Evolutionary conservation across 129 eudicot species (phyloP).

Genomic region (Saussurea involucrata): DNA sequence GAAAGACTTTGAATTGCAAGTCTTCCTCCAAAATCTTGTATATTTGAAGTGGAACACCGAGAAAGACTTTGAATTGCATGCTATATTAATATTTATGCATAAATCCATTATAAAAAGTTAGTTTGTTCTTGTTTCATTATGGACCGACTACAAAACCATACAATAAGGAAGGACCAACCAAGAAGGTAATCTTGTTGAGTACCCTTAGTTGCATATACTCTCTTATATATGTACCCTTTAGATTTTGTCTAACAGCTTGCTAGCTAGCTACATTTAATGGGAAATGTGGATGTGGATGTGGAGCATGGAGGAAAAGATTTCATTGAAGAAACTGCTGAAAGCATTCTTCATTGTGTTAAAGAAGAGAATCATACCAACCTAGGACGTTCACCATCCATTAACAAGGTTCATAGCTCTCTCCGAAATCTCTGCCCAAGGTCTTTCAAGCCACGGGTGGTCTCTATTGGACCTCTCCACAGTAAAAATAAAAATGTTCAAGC

Average conservation of each 20-base stretch:
- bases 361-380: neutral
- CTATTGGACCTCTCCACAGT: slow-evolving; percentile 17
- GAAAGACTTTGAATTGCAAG: neutral
- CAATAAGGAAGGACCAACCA: neutral
- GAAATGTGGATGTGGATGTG: neutral
- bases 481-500: neutral
- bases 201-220: neutral
- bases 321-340: neutral
- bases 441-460: slow-evolving; percentile 16
- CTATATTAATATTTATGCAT: too few relatives aligned
- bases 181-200: neutral
- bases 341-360: too few relatives aligned
- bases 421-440: neutral
- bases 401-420: slow-evolving; percentile 17
- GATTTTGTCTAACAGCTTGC: neutral
- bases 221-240: neutral
- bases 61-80: too few relatives aligned
- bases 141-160: too few relatives aligned
- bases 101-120: too few relatives aligned
- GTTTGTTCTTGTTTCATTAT: too few relatives aligned
- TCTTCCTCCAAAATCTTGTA: neutral
- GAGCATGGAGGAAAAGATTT: neutral
- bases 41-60: too few relatives aligned
- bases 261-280: neutral
- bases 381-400: neutral